Evolutionary conservation across 805 yeast species (phyloP).

Genomic region (Cyberlindnera japonica): DNA sequence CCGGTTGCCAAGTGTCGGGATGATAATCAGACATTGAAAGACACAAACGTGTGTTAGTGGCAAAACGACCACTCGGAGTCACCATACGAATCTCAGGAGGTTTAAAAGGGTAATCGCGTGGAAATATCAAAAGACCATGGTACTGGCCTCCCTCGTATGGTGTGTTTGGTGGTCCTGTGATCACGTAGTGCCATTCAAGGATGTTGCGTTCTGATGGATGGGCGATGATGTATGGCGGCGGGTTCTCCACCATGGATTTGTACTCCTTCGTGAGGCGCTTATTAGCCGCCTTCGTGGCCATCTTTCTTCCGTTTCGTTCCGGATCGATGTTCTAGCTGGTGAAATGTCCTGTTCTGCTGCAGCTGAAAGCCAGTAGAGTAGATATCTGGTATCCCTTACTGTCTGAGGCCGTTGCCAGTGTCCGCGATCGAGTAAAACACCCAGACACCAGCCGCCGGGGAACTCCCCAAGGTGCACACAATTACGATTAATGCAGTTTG

Average conservation of each 20-base stretch:
- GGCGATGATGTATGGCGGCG: constrained; percentile 82
- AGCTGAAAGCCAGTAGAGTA: too few species aligned
- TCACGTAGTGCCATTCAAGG: constrained; percentile 89
- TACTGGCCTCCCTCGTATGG: constrained; percentile 85
- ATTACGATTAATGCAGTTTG: too few species aligned
- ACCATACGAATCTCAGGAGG: constrained; percentile 89
- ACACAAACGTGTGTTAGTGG: constrained; percentile 77
- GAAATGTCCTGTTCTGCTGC: too few species aligned
- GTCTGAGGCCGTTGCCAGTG: too few species aligned
- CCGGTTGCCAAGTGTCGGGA: constrained; percentile 94
- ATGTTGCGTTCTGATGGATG: constrained; percentile 86
- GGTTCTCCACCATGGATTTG: constrained; percentile 67
- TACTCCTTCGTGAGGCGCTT: constrained; percentile 72
- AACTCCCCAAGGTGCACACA: too few species aligned
- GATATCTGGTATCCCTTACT: too few species aligned
- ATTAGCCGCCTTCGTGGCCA: constrained; percentile 44
- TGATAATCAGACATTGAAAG: constrained; percentile 93
- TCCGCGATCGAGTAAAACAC: too few species aligned
- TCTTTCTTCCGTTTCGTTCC: constrained; percentile 10
- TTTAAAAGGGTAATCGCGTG: constrained; percentile 82
- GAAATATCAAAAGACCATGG: constrained; percentile 83
- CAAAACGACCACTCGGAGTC: constrained; percentile 88
- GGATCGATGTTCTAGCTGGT: not conserved
- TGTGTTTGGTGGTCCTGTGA: constrained; percentile 88
- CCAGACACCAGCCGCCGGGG: too few species aligned